Evolutionary conservation across 2,329 filamentous ascomycete genomes (phyloP).

Genomic region (Ophiostoma ips): DNA sequence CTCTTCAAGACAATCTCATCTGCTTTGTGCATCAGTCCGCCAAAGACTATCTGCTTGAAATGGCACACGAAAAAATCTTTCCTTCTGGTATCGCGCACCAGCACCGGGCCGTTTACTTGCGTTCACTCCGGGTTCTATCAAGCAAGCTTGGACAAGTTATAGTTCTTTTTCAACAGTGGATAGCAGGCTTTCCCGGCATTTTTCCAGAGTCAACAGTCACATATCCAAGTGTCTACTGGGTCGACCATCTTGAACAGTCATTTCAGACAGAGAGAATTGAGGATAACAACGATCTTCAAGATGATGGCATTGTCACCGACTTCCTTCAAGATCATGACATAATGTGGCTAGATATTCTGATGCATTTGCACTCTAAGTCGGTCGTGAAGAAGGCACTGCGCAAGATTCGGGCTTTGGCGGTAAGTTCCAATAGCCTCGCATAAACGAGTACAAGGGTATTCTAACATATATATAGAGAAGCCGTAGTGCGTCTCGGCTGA

Average conservation of each 20-base stretch:
- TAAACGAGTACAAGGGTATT: neutral
- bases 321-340: neutral
- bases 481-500: too few relatives aligned
- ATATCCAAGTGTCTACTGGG: slow-evolving; percentile 24
- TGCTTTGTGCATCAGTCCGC: slow-evolving; percentile 30
- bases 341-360: too few relatives aligned
- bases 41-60: slow-evolving; percentile 24
- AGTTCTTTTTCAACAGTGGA: too few relatives aligned
- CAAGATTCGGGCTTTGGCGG: neutral
- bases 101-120: slow-evolving; percentile 21
- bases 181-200: too few relatives aligned
- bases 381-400: neutral
- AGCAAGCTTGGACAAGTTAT: slow-evolving; percentile 18
- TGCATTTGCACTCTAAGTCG: too few relatives aligned
- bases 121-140: slow-evolving; percentile 21
- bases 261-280: neutral
- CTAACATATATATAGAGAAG: neutral
- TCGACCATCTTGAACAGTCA: slow-evolving; percentile 18
- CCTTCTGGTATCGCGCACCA: slow-evolving; percentile 14
- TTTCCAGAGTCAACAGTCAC: too few relatives aligned
- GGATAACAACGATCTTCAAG: slow-evolving; percentile 11
- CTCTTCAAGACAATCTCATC: slow-evolving; percentile 17
- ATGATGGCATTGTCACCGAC: neutral
- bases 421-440: neutral
- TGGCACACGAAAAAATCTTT: slow-evolving; percentile 18